Evolutionary conservation across 805 yeast genomes (phyloP), one percentile per base, ranked within the genome.

Genomic region (Debaryomyces tyrocola): DNA sequence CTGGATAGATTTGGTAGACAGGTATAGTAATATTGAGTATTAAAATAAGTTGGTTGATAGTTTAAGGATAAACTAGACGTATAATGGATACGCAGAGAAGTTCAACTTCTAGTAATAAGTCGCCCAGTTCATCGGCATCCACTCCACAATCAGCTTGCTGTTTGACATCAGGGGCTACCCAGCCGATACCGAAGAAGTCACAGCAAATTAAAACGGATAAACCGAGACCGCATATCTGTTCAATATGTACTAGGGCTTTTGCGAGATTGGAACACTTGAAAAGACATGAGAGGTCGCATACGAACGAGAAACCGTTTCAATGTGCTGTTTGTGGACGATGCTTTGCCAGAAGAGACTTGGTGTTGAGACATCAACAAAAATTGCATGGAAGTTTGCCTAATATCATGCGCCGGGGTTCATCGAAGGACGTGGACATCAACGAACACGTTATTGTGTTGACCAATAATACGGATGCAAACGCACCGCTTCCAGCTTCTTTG

Each of bases 291-390:
- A 74, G 97, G 35, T 85, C 95, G 0, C 99, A 92, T 64, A 92
- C 99, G 8, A 89, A 91, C 63, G 97, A 91, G 66, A 90, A 90
- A 63, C 98, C 98, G 1, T 92, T 86, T 69, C 94, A 89, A 62
- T 92, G 99, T 69, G 95, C 96, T 2, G 91, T 91, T 7, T 92
- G 98, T 67, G 97, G 96, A 29, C 82, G 98, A 41, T 87, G 96
- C 61, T 92, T 94, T 70, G 97, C 98, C 4, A 75, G 99, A 46
- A 73, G 97, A 46, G 92, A 87, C 62, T 74, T 87, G 60, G 90
- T 94, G 24, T 75, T 94, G 45, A 79, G 99, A 49, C 99, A 94
- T 71, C 96, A 90, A 69, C 97, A 90, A 67, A 94, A 94, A 62
- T 78, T 94, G 31, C 99, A 94, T 59, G 67, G 86, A 40, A 74